phyloP scores from a whole-genome alignment of 495 filamentous ascomycete species.

The Tricharina praecox region DNA sequence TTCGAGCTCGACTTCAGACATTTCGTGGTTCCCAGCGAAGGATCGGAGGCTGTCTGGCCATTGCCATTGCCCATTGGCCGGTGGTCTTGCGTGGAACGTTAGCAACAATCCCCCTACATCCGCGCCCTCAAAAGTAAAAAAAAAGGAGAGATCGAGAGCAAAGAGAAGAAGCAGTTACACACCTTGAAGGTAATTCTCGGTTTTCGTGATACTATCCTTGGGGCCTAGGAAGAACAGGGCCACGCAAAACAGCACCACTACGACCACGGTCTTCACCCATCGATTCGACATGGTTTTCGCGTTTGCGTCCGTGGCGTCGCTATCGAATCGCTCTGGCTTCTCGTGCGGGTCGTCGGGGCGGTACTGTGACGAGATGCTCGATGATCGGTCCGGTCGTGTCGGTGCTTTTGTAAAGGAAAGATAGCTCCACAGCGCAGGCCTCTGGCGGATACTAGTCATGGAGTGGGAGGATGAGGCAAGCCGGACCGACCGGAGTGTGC shows the following conservation, averaged over 20 bases:
- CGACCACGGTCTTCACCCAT: constrained; percentile 46
- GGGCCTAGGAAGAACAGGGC: constrained; percentile 45
- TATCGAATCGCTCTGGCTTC: constrained; percentile 22
- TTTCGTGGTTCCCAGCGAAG: constrained; percentile 44
- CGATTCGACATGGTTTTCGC: constrained; percentile 31
- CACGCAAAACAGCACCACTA: constrained; percentile 44
- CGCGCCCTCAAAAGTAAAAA: too few relatives aligned
- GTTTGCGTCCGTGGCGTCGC: constrained; percentile 20
- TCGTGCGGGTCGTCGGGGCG: constrained; percentile 31
- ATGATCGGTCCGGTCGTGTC: constrained; percentile 19
- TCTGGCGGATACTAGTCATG: constrained; percentile 26
- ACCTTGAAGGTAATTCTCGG: constrained; percentile 27
- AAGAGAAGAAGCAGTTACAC: neutral
- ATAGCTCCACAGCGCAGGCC: constrained; percentile 24
- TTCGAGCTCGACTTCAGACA: constrained; percentile 68
- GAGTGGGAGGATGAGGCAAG: too few relatives aligned
- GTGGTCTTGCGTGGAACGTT: neutral
- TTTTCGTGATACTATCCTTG: constrained; percentile 28
- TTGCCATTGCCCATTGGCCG: constrained; percentile 3
- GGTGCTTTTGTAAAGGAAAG: constrained; percentile 19
- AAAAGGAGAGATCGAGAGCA: neutral
- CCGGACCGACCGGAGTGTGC: too few relatives aligned
- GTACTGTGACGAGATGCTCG: constrained; percentile 23
- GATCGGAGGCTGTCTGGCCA: constrained; percentile 41
- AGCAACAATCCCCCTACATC: neutral